phyloP scores from a whole-genome alignment of 2,329 filamentous ascomycete genomes.

The Helicocarpus griseus region DNA sequence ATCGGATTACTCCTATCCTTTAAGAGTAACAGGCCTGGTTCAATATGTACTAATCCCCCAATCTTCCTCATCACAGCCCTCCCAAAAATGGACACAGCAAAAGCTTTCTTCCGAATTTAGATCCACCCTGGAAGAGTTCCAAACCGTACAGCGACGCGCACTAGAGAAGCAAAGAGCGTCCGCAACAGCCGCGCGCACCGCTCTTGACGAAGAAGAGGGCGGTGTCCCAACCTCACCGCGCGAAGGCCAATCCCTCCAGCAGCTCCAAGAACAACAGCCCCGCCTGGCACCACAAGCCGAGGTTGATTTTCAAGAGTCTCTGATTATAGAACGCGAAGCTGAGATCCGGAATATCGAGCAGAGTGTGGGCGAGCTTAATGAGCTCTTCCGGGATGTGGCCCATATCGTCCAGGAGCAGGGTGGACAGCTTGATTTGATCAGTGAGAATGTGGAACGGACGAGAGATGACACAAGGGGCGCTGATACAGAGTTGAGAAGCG shows the following conservation, averaged over 20 bases:
- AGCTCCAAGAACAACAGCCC: slow-evolving; percentile 66
- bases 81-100: slow-evolving; percentile 92
- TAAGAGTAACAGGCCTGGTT: too few relatives aligned
- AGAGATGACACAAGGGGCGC: slow-evolving; percentile 74
- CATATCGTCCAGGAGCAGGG: slow-evolving; percentile 95
- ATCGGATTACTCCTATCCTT: background rate
- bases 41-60: background rate
- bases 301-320: slow-evolving; percentile 91
- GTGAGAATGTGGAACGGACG: slow-evolving; percentile 76
- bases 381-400: slow-evolving; percentile 94
- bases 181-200: slow-evolving; percentile 70
- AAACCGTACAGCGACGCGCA: slow-evolving; percentile 77
- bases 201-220: slow-evolving; percentile 52
- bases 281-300: slow-evolving; percentile 85
- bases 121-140: slow-evolving; percentile 79
- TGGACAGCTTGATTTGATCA: slow-evolving; percentile 75
- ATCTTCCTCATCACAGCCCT: slow-evolving; percentile 51
- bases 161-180: slow-evolving; percentile 89
- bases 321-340: slow-evolving; percentile 92
- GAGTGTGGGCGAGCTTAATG: slow-evolving; percentile 88
- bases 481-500: slow-evolving; percentile 73
- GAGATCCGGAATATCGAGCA: slow-evolving; percentile 98
- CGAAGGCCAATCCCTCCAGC: slow-evolving; percentile 52
- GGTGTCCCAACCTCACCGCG: slow-evolving; percentile 21
- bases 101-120: slow-evolving; percentile 93